Conservation (phyloP, 2,329 filamentous ascomycete genomes). For the Alternaria sp. region DNA sequence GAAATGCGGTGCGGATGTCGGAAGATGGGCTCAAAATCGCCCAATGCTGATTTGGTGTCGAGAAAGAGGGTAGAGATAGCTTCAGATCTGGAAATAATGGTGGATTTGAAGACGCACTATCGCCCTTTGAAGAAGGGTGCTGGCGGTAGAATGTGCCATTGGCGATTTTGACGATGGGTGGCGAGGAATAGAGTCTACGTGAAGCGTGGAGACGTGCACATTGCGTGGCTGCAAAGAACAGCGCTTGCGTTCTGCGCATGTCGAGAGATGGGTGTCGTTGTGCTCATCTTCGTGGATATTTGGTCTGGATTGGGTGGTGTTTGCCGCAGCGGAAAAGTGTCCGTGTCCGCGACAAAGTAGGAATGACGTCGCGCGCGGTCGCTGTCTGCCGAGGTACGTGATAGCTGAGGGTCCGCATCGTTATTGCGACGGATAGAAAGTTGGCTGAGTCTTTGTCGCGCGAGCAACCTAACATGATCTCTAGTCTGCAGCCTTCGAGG, state of each 20-base stretch:
- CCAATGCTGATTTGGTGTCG: slow-evolving; percentile 69
- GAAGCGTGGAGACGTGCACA: slow-evolving; percentile 23
- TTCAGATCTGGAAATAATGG: slow-evolving; percentile 74
- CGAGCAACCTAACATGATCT: slow-evolving; percentile 41
- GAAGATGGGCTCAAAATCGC: slow-evolving; percentile 81
- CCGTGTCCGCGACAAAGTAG: slow-evolving; percentile 25
- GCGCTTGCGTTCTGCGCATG: slow-evolving; percentile 41
- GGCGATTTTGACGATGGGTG: slow-evolving; percentile 40
- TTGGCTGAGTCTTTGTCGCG: slow-evolving; percentile 13
- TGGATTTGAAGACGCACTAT: slow-evolving; percentile 63
- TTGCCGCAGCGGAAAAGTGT: slow-evolving; percentile 28
- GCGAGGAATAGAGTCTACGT: slow-evolving; percentile 24
- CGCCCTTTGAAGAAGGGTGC: slow-evolving; percentile 61
- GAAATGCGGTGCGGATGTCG: slow-evolving; percentile 79
- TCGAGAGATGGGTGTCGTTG: slow-evolving; percentile 16
- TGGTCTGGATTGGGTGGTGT: slow-evolving; percentile 14
- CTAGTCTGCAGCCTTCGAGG: slow-evolving; percentile 48
- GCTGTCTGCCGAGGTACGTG: slow-evolving; percentile 31
- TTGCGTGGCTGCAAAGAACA: slow-evolving; percentile 39
- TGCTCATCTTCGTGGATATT: slow-evolving; percentile 5
- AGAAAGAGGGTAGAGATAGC: slow-evolving; percentile 70
- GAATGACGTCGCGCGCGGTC: slow-evolving; percentile 29
- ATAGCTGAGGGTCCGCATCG: slow-evolving; percentile 11
- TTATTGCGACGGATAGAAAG: background rate
- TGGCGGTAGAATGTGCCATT: slow-evolving; percentile 84